These are phyloP conservation scores for Melanomma pulvis-pyrius DNA, from an alignment of 495 filamentous ascomycete genomes.

Conservation along the genomic window DNA sequence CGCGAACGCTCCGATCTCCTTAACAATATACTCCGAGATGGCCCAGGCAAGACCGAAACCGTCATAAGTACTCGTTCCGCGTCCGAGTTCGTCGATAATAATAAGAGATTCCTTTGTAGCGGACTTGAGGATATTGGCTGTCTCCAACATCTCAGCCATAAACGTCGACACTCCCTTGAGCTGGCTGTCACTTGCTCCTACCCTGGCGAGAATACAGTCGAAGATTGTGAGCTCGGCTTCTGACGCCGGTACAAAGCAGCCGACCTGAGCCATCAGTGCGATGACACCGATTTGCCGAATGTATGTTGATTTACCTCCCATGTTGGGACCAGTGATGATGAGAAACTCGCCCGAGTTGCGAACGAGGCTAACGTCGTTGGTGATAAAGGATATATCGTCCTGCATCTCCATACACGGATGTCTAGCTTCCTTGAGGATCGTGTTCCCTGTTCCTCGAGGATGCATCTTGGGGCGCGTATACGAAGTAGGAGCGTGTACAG, in stretches of 20 bases:
- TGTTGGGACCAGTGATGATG: conserved; percentile 97
- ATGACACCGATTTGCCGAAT: conserved; percentile 98
- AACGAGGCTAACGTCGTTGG: conserved; percentile 88
- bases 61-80: conserved; percentile 97
- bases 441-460: conserved; percentile 84
- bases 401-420: conserved; percentile 99
- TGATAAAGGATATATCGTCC: conserved; percentile 97
- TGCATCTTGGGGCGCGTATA: conserved; percentile 95
- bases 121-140: conserved; percentile 96
- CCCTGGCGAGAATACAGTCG: conserved; percentile 95
- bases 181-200: conserved; percentile 93
- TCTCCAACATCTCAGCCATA: conserved; percentile 99
- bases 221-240: conserved; percentile 94
- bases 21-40: conserved; percentile 96
- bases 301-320: conserved; percentile 99
- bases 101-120: conserved; percentile 92
- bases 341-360: conserved; percentile 85
- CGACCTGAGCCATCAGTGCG: conserved; percentile 94
- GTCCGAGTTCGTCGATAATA: conserved; percentile 98
- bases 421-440: conserved; percentile 86
- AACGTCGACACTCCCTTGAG: conserved; percentile 98
- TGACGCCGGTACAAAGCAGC: conserved; percentile 92
- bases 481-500: conserved; percentile 87
- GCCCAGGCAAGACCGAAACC: conserved; percentile 98
- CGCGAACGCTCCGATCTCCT: conserved; percentile 88